A percentile compares a stretch with the other conserved stretches of the same genome.
Evolutionary conservation across 495 filamentous ascomycete genomes (phyloP).

Genomic region (Hypoxylon crocopeplum): DNA sequence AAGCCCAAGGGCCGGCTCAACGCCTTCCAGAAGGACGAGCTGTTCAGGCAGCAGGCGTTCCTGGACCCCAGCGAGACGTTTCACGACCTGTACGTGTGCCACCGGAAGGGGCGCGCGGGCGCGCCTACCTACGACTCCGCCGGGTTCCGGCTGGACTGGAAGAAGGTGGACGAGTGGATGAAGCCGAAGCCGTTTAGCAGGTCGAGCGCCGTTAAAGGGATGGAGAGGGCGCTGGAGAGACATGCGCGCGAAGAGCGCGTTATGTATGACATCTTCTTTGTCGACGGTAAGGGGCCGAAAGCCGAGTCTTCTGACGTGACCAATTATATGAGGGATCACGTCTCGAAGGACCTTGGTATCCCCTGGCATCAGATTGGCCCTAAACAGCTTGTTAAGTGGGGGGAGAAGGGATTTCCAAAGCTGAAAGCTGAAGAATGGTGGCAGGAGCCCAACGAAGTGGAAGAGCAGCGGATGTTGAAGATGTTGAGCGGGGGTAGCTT

Average conservation of each 20-base stretch:
- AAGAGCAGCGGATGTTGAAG: slow-evolving; percentile 16
- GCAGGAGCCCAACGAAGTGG: slow-evolving; percentile 22
- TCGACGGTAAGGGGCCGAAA: slow-evolving; percentile 1
- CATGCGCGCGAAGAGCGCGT: not conserved
- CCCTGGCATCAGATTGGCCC: slow-evolving; percentile 44
- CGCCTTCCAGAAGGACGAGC: not conserved
- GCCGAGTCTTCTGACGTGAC: not conserved
- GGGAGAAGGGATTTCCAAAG: slow-evolving; percentile 41
- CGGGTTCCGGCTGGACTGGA: slow-evolving; percentile 44
- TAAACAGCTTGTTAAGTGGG: slow-evolving; percentile 40
- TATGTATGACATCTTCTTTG: slow-evolving; percentile 14
- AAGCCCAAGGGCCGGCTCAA: slow-evolving; percentile 16
- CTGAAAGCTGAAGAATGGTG: slow-evolving; percentile 39
- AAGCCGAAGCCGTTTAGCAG: slow-evolving; percentile 20
- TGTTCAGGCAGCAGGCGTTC: not conserved
- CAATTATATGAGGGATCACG: slow-evolving; percentile 36
- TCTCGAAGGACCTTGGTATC: slow-evolving; percentile 44
- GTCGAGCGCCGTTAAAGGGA: slow-evolving; percentile 10
- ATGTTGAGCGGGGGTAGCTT: slow-evolving; percentile 14
- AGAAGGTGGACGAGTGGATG: slow-evolving; percentile 36
- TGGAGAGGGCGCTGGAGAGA: slow-evolving; percentile 17
- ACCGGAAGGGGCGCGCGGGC: slow-evolving; percentile 29
- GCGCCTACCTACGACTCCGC: slow-evolving; percentile 43
- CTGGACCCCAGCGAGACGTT: slow-evolving; percentile 21
- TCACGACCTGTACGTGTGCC: slow-evolving; percentile 28